Base-by-base conservation (phyloP, 192 early-diverging fungal species). In the Coemansia erecta region DNA sequence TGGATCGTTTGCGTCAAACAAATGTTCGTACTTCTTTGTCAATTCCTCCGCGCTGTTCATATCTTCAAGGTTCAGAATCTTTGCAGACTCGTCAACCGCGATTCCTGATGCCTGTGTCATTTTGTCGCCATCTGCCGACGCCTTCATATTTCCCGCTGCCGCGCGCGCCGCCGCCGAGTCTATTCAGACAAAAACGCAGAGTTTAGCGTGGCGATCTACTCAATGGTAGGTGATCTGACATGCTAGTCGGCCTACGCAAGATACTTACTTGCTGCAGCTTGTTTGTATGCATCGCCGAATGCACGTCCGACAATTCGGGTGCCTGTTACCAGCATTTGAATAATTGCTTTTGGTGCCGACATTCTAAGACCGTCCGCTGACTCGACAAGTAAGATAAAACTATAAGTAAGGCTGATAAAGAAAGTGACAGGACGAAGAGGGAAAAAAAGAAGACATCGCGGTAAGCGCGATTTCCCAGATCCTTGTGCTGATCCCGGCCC, bases 221-320 rank as follows among this genome's bases (percentile, higher is more conserved):
- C 42, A 13, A 44, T 8, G 12, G 8, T 5, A 44, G 13, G 12
- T 8, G 17, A 44, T n/a, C 42, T 4, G 17, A 44, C 17, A 40
- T 40, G 13, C 8, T 40, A n/a, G 17, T 8, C 12, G 17, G 42
- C 42, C 42, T 13, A n/a, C 13, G 13, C 4, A n/a, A 17, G 14
- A 14, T n/a, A 63, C 87, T 56, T 86, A 94, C 91, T 90, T 44
- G 86, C 87, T 58, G 90, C 84, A 14, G 92, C 93, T 62, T 94
- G 87, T 52, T 87, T 89, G 73, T 93, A 98, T 22, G 95, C 95
- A 53, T 93, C 95, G 55, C 92, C 85, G 70, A 95, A 94, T 41
- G 95, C 95, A 66, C 89, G 85, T 26, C 91, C 92, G 40, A 94
- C 76, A 71, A 98, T 90, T 60, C 88, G 87, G 8, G 87, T 77